Conservation (phyloP, 768 basidiomycete species). For the Boletales sp. region DNA sequence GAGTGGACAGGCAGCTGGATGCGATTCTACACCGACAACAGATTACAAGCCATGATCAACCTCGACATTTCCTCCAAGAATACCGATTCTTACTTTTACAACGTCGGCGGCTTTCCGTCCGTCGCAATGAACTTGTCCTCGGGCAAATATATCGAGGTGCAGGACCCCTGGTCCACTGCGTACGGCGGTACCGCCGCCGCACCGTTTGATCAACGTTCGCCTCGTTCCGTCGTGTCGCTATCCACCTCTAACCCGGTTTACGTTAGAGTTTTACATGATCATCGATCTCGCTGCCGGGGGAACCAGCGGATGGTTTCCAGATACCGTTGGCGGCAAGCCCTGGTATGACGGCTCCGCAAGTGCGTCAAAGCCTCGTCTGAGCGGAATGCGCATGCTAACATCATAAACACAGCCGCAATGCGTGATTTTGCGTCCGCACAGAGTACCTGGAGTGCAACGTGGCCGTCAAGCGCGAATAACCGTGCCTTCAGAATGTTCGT, state of each 20-base stretch:
- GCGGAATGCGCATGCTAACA: conserved; percentile 18
- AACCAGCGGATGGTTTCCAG: conserved; percentile 55
- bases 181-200: conserved; percentile 44
- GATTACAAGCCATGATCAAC: conserved; percentile 49
- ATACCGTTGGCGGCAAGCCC: conserved; percentile 48
- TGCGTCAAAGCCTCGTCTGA: conserved; percentile 27
- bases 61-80: conserved; percentile 41
- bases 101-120: conserved; percentile 47
- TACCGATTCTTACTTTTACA: conserved; percentile 48
- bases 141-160: conserved; percentile 36
- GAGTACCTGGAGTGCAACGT: conserved; percentile 68
- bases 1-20: conserved; percentile 61
- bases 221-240: neutral
- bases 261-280: conserved; percentile 72
- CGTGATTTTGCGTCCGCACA: conserved; percentile 60
- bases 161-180: conserved; percentile 47
- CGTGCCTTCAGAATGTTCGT: conserved; percentile 67
- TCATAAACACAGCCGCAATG: conserved; percentile 49
- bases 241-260: conserved; percentile 4
- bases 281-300: conserved; percentile 79
- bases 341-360: conserved; percentile 63
- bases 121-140: conserved; percentile 43
- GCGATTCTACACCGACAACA: conserved; percentile 50
- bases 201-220: conserved; percentile 36
- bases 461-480: conserved; percentile 60